Conservation (phyloP, 805 yeast genomes). For the Lachancea lanzarotensis region DNA sequence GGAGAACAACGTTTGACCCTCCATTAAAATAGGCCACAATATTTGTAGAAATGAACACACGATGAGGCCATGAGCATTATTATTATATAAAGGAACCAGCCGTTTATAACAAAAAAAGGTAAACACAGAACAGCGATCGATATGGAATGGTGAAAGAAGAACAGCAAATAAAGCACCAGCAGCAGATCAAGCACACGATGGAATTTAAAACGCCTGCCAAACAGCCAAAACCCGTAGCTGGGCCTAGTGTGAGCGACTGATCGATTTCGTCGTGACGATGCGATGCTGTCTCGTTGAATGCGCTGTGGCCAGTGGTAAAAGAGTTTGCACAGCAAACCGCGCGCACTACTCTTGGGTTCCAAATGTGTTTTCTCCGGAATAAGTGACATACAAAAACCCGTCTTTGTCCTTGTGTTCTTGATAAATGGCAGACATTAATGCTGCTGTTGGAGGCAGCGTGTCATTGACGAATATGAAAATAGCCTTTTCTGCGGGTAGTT, state of each 20-base stretch:
- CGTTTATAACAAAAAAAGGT: constrained; percentile 7
- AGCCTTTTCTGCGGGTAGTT: constrained; percentile 95
- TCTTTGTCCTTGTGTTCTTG: constrained; percentile 97
- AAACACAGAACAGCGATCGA: constrained; percentile 4
- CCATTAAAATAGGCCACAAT: neutral
- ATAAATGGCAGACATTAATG: constrained; percentile 88
- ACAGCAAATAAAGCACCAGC: constrained; percentile 1
- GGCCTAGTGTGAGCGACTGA: too few species aligned
- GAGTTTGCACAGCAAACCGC: neutral
- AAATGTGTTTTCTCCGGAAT: constrained; percentile 97
- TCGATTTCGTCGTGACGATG: too few species aligned
- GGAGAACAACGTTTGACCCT: neutral
- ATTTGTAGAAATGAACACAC: neutral
- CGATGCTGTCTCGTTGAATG: neutral
- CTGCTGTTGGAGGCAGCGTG: constrained; percentile 96
- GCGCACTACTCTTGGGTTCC: constrained; percentile 37
- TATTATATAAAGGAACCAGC: constrained; percentile 9
- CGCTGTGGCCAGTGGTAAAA: neutral
- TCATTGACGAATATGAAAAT: constrained; percentile 96
- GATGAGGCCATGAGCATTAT: constrained; percentile 3
- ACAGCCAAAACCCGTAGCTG: neutral
- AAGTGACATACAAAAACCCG: constrained; percentile 91
- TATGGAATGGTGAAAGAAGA: constrained; percentile 1
- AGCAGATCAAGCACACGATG: neutral
- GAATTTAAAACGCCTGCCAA: neutral